phyloP scores from a whole-genome alignment of 352 stramenopile genomes.

The Pythium vanterpoolii region DNA sequence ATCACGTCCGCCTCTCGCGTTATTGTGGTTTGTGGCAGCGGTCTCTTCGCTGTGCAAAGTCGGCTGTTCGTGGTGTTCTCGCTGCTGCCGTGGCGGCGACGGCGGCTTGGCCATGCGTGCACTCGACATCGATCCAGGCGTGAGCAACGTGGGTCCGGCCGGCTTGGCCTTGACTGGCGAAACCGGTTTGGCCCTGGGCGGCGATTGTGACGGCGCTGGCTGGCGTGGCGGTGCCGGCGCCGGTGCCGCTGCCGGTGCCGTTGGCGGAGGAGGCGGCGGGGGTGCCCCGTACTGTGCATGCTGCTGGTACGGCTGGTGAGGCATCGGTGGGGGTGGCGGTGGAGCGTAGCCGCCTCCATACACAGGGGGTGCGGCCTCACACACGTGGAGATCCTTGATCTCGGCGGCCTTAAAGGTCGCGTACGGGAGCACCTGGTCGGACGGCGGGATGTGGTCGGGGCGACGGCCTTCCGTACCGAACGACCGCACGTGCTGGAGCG shows the following conservation, averaged over 20 bases:
- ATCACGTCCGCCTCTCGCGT: not conserved
- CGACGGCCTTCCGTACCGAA: slow-evolving; percentile 83
- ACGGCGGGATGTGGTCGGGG: slow-evolving; percentile 65
- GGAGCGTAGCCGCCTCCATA: slow-evolving; percentile 7
- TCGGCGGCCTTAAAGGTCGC: slow-evolving; percentile 80
- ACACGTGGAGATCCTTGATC: slow-evolving; percentile 86
- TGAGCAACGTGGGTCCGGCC: slow-evolving; percentile 44
- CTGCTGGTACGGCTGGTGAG: slow-evolving; percentile 14
- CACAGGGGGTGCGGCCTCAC: slow-evolving; percentile 48
- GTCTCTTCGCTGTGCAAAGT: slow-evolving; percentile 9
- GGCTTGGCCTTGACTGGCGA: slow-evolving; percentile 14
- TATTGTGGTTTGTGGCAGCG: slow-evolving; percentile 12
- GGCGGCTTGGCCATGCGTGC: slow-evolving; percentile 26
- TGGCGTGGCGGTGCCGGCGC: slow-evolving; percentile 1
- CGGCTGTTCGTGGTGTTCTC: slow-evolving; percentile 18
- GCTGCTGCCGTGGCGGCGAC: slow-evolving; percentile 19
- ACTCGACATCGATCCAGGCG: slow-evolving; percentile 45
- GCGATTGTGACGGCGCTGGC: not conserved
- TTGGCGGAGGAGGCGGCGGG: slow-evolving; percentile 13
- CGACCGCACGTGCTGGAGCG: slow-evolving; percentile 74
- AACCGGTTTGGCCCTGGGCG: slow-evolving; percentile 7
- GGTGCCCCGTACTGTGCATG: slow-evolving; percentile 1
- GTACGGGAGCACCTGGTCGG: slow-evolving; percentile 72
- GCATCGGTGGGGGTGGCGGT: slow-evolving; percentile 15
- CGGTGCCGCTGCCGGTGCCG: not conserved